Evolutionary conservation across 768 basidiomycete genomes (phyloP), one percentile per base, ranked within the genome.

Genomic region (Galerina sulciceps): DNA sequence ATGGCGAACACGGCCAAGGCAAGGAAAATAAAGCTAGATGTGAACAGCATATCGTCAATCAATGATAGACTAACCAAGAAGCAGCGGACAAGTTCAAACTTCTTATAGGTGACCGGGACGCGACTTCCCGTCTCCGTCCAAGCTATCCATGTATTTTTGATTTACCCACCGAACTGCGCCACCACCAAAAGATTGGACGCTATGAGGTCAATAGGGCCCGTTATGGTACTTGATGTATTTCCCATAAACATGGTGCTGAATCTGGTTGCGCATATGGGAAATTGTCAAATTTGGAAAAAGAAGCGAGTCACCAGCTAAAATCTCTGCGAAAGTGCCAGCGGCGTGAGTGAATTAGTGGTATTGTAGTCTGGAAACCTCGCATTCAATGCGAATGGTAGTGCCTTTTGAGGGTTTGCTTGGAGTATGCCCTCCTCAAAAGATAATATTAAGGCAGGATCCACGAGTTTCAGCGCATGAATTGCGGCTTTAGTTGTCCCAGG

Each of bases 1-100:
- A 50, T 18, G 17, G 57, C 68, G 13, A 68, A 13, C 9, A 46
- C 52, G 18, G 49, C 37, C 14, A 60, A 35, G 6, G 53, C 53
- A n/a, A 62, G 45, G 31, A 55, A 17, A 43, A 58, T 4, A 26
- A 14, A 34, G 22, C 22, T 6, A 20, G 44, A 52, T 9, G 20
- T 37, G 17, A 60, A 40, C 11, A 51, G 37, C 59, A 60, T 60
- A 31, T 11, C 38, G 17, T 26, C 37, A 10, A 20, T 34, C 20
- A 20, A 31, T n/a, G 20, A 8, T 17, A 42, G 13, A 38, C 15
- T 40, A 10, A 14, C 22, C 36, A 3, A n/a, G 4, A 20, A 40
- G 34, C 18, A 6, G 14, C 6, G 35, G 42, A n/a, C n/a, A n/a
- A n/a, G n/a, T n/a, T 22, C 43, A n/a, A 23, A 34, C 18, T n/a